Percentiles rank a stretch among this genome's conserved stretches.
These are phyloP conservation scores for Parathielavia appendiculata DNA, from an alignment of 495 filamentous ascomycete genomes.

Conservation along the genomic window DNA sequence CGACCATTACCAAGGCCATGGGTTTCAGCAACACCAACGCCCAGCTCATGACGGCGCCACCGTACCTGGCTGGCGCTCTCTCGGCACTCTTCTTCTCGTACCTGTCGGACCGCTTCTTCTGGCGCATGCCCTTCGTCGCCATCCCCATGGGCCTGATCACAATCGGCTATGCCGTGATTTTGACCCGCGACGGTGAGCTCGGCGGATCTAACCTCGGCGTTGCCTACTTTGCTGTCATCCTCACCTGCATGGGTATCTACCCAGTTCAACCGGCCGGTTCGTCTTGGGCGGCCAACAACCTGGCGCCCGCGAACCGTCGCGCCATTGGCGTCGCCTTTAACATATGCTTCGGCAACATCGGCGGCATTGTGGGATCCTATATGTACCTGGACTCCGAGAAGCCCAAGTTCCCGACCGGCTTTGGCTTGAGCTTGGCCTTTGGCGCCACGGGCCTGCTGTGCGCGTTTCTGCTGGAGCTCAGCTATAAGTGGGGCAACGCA, in stretches of 20 bases:
- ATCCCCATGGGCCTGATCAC: not conserved
- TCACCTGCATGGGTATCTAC: not conserved
- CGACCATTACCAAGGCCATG: constrained; percentile 1
- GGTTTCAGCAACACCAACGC: constrained; percentile 2
- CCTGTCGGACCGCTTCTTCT: constrained; percentile 1
- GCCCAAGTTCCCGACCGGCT: not conserved
- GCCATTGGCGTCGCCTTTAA: constrained; percentile 1
- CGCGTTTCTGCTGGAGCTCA: not conserved
- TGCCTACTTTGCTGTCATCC: not conserved
- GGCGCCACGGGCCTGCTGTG: constrained; percentile 1
- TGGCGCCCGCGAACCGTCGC: not conserved
- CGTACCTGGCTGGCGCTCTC: not conserved
- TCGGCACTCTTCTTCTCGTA: constrained; percentile 4
- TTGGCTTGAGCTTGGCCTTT: constrained; percentile 1
- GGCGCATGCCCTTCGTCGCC: constrained; percentile 4
- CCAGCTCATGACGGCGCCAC: constrained; percentile 1
- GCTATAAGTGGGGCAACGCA: constrained; percentile 2
- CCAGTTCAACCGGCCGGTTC: not conserved
- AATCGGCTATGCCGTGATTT: not conserved
- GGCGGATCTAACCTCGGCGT: not conserved
- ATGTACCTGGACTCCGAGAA: not conserved
- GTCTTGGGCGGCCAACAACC: not conserved
- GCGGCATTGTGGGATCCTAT: not conserved
- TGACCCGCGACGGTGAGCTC: not conserved
- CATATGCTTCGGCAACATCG: constrained; percentile 1